Evolutionary conservation across 2,329 filamentous ascomycete genomes (phyloP), one percentile per base, ranked within the genome.

Genomic region (Echinosphaeria canescens): DNA sequence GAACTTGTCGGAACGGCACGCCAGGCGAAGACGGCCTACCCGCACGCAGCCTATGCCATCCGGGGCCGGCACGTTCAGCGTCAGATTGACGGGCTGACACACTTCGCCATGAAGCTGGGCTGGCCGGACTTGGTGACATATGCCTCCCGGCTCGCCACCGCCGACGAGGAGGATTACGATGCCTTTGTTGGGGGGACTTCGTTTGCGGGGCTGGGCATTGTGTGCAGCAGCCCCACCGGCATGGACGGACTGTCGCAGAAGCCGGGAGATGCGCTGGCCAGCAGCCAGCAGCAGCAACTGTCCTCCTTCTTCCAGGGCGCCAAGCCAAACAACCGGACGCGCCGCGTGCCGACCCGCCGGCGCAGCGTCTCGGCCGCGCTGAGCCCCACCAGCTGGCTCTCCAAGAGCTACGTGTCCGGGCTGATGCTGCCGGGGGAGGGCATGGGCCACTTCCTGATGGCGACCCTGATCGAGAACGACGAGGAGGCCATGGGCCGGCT

Each of bases 341-440:
- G 22, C 17, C 42, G 35, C 9, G 39, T 42, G 8, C 40, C 52
- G 5, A 49, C 54, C 3, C 53, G 61, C 30, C 53, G 60, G 19
- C 53, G 56, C 25, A 66, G 56, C 34, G 50, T 71, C 26, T 59
- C 64, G 11, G 62, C 66, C 3, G 59, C 59, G 2, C 47, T 73
- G 13, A 59, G 69, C 32, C 48, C 58, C 3, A 57, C 61, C 1
- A 70, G 71, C 2, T 75, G 70, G 71, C 52, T 75, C 12, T 73
- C 69, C 5, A 69, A 69, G 41, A 72, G 66, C 14, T 75, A 73
- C 36, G 49, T 75, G 6, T 74, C 67, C 18, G 69, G 70, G 1
- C 42, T 75, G 24, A 56, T 75, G 38, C 48, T 75, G 7, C 71
- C 70, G 0, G 70, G 70, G 3, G 70, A 75, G 34, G 55, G 56